These are phyloP conservation scores for Dendrothele bispora DNA, from an alignment of 768 basidiomycete genomes.

Conservation along the genomic window DNA sequence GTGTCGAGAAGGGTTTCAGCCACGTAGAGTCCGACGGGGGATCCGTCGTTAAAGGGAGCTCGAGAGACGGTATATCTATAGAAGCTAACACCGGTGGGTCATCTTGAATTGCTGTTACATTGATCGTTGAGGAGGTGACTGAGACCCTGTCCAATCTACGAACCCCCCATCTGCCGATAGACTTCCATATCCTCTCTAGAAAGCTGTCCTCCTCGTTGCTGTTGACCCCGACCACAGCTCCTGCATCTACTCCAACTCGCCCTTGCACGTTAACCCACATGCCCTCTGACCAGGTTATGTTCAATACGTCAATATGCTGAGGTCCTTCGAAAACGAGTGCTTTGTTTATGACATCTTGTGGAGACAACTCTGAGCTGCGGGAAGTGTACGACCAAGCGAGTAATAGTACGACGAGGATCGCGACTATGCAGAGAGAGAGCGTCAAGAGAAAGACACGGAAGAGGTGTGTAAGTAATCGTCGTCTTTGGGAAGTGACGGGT, in stretches of 20 bases:
- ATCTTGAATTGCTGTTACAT: slow-evolving; percentile 45
- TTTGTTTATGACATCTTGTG: slow-evolving; percentile 57
- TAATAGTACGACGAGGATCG: slow-evolving; percentile 44
- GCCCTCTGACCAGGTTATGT: slow-evolving; percentile 55
- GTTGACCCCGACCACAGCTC: slow-evolving; percentile 56
- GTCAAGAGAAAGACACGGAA: slow-evolving; percentile 57
- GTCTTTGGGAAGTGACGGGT: slow-evolving; percentile 16
- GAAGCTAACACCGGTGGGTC: slow-evolving; percentile 41
- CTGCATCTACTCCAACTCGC: slow-evolving; percentile 68
- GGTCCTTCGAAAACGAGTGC: slow-evolving; percentile 62
- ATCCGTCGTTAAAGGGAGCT: slow-evolving; percentile 55
- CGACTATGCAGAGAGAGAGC: slow-evolving; percentile 47
- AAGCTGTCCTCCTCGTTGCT: slow-evolving; percentile 42
- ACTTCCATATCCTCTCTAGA: slow-evolving; percentile 56
- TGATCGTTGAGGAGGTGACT: slow-evolving; percentile 51
- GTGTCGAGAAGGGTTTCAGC: slow-evolving; percentile 54
- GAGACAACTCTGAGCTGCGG: slow-evolving; percentile 48
- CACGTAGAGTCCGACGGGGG: slow-evolving; percentile 54
- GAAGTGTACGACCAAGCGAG: slow-evolving; percentile 70
- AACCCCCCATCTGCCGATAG: slow-evolving; percentile 68
- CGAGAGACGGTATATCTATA: slow-evolving; percentile 48
- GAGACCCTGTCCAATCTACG: slow-evolving; percentile 54
- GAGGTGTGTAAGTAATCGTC: slow-evolving; percentile 37
- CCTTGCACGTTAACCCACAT: slow-evolving; percentile 61
- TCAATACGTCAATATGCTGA: slow-evolving; percentile 59